Evolutionary conservation across 2,329 filamentous ascomycete species (phyloP).

Genomic region (Xylaria sp.): DNA sequence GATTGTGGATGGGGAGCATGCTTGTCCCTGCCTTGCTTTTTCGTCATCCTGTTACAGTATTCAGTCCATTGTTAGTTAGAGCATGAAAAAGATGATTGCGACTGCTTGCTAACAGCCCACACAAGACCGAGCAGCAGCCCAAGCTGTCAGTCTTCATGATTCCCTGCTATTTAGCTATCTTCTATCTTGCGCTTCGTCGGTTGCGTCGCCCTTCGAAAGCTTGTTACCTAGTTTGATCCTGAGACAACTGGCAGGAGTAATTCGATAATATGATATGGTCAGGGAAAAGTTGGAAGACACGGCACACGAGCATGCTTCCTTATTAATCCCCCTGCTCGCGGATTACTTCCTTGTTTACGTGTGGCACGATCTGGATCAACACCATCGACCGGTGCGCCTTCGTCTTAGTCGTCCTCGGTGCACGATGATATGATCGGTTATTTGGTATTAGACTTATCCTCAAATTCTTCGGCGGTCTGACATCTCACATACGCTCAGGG

Average conservation of each 20-base stretch:
- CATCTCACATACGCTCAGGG: constrained; percentile 9
- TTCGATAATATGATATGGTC: constrained; percentile 24
- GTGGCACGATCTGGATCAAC: constrained; percentile 39
- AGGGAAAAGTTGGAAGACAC: constrained; percentile 22
- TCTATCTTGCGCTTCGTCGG: constrained; percentile 14
- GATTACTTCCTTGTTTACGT: constrained; percentile 35
- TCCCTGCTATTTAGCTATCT: not conserved
- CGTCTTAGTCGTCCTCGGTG: constrained; percentile 33
- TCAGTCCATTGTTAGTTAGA: constrained; percentile 9
- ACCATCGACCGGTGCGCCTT: constrained; percentile 32
- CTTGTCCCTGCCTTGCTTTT: constrained; percentile 18
- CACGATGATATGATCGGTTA: constrained; percentile 36
- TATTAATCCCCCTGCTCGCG: constrained; percentile 26
- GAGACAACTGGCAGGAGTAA: constrained; percentile 30
- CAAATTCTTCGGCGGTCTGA: constrained; percentile 7
- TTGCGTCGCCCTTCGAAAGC: not conserved
- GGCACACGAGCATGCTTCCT: constrained; percentile 20
- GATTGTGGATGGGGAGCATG: constrained; percentile 21
- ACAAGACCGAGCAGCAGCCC: constrained; percentile 8
- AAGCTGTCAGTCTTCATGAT: constrained; percentile 7
- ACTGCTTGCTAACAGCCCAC: not conserved
- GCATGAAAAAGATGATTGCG: not conserved
- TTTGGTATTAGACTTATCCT: constrained; percentile 37
- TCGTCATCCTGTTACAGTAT: constrained; percentile 22
- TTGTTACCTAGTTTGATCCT: constrained; percentile 24